Percentiles rank a stretch among this genome's conserved stretches.
Conservation (phyloP, 768 basidiomycete genomes). For the Austroboletus eburneus region DNA sequence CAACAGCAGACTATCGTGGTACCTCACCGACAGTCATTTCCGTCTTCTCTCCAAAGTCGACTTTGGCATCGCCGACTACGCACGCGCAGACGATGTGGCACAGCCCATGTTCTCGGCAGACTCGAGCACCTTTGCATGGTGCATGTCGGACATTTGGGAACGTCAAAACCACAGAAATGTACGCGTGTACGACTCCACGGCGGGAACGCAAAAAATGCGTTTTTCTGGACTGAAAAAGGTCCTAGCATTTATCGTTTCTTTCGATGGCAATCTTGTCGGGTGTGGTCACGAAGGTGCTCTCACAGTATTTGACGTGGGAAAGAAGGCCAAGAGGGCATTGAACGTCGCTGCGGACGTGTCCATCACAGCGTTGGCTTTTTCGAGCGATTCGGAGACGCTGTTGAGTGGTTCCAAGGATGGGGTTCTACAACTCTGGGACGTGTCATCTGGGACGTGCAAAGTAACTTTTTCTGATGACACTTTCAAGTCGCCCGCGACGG, state of each 20-base stretch:
- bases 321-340: neutral
- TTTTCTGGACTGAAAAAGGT: conserved; percentile 7
- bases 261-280: conserved; percentile 1
- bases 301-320: conserved; percentile 2
- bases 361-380: conserved; percentile 10
- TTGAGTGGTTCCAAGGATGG: conserved; percentile 8
- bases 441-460: conserved; percentile 3
- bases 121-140: conserved; percentile 7
- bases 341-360: neutral
- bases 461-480: neutral
- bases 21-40: conserved; percentile 1
- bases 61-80: neutral
- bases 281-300: conserved; percentile 10
- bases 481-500: neutral
- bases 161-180: conserved; percentile 1
- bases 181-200: conserved; percentile 5
- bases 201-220: conserved; percentile 1
- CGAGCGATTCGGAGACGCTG: conserved; percentile 8
- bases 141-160: conserved; percentile 1
- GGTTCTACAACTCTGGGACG: conserved; percentile 13
- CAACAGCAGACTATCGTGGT: neutral
- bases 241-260: conserved; percentile 2
- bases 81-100: neutral
- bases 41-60: conserved; percentile 7
- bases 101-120: conserved; percentile 6